Conservation (phyloP, 139 green algal species). For the Ulvella scutata region DNA sequence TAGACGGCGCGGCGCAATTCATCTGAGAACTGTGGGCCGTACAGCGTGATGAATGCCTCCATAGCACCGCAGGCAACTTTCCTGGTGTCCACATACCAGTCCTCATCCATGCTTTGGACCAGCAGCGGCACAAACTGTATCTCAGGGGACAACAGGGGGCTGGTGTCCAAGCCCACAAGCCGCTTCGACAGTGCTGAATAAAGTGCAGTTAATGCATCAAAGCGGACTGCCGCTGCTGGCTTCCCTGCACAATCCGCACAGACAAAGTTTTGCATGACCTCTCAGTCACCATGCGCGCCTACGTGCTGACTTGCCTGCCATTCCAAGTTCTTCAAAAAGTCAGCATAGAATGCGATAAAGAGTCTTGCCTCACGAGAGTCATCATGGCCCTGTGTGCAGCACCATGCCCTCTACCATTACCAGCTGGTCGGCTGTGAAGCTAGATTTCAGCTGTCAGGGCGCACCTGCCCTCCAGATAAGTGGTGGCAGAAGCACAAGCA, state of each 20-base stretch:
- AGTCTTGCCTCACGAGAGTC: too few species aligned
- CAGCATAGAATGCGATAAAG: too few species aligned
- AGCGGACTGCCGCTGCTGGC: not conserved
- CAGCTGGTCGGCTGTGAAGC: slow-evolving; percentile 4
- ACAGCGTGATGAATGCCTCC: not conserved
- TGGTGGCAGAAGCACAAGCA: slow-evolving; percentile 37
- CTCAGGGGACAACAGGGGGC: not conserved
- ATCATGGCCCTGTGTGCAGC: slow-evolving; percentile 36
- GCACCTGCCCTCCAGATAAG: slow-evolving; percentile 53
- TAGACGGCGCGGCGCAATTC: slow-evolving; percentile 41
- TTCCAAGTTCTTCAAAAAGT: too few species aligned
- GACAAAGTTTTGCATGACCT: too few species aligned
- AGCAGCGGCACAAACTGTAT: slow-evolving; percentile 40
- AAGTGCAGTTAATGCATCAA: slow-evolving; percentile 1
- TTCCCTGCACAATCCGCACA: not conserved
- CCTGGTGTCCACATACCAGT: slow-evolving; percentile 63
- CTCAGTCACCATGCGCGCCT: too few species aligned
- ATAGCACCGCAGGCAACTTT: slow-evolving; percentile 27
- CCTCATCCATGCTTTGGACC: slow-evolving; percentile 51
- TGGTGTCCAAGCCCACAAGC: not conserved
- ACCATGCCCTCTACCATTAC: slow-evolving; percentile 5
- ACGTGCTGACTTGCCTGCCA: too few species aligned
- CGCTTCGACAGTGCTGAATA: not conserved
- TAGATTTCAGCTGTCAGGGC: not conserved
- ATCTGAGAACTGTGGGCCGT: slow-evolving; percentile 20